A percentile compares a stretch with the other conserved stretches of the same genome.
Evolutionary conservation across 139 green algal genomes (phyloP).

Genomic region (Coelastrella sp.): DNA sequence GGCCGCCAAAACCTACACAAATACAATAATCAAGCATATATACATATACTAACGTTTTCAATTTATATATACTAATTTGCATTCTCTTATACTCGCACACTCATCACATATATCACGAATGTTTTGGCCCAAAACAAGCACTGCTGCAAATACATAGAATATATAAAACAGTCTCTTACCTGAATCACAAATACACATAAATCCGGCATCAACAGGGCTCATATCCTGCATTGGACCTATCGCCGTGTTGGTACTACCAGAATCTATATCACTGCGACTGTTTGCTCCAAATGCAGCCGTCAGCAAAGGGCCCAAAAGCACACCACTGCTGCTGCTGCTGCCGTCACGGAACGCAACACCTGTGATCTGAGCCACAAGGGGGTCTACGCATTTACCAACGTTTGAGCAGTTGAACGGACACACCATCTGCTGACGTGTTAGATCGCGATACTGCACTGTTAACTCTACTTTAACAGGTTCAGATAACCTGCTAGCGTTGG

Average conservation of each 20-base stretch:
- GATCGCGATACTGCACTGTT: slow-evolving; percentile 20
- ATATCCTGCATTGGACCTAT: slow-evolving; percentile 17
- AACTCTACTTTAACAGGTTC: background rate
- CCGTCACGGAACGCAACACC: background rate
- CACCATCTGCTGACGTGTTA: background rate
- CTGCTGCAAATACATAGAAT: no score
- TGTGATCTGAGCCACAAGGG: background rate
- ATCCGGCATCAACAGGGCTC: slow-evolving; percentile 24
- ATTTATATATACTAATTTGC: background rate
- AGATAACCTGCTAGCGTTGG: background rate
- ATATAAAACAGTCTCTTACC: no score
- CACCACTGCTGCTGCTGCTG: no score
- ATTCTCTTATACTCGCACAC: background rate
- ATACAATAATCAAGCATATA: background rate
- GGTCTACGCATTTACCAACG: slow-evolving; percentile 19
- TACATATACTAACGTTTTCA: background rate
- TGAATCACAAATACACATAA: slow-evolving; percentile 21
- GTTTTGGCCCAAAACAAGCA: no score
- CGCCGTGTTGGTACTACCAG: background rate
- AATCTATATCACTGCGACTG: background rate
- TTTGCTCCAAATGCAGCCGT: background rate
- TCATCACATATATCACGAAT: no score
- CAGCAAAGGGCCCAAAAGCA: background rate
- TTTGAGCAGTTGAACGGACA: slow-evolving; percentile 42
- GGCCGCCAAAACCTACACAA: slow-evolving; percentile 18